Conservation (phyloP, 768 basidiomycete species). For the Leccinellum rugosiceps region DNA sequence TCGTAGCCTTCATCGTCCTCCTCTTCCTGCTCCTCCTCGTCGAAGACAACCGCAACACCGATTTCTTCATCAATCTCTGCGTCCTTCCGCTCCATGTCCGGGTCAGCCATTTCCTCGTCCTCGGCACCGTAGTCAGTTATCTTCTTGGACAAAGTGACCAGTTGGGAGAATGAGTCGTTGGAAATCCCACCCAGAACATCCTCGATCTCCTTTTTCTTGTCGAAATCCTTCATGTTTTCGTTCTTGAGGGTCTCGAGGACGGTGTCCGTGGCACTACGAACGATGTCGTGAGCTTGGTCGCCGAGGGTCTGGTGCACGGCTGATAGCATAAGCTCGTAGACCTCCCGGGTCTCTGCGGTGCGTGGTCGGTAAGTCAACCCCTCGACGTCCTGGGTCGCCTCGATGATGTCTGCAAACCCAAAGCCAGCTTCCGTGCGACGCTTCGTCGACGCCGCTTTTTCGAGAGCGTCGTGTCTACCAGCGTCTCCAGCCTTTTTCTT, state of each 20-base stretch:
- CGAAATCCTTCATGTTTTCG: conserved; percentile 89
- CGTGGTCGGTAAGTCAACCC: conserved; percentile 90
- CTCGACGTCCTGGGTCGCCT: conserved; percentile 90
- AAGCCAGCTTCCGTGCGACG: conserved; percentile 63
- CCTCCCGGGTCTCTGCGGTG: conserved; percentile 91
- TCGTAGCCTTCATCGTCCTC: conserved; percentile 90
- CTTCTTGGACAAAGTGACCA: conserved; percentile 86
- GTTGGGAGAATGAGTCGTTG: conserved; percentile 75
- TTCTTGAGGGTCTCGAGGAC: conserved; percentile 87
- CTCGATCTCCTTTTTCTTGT: conserved; percentile 94
- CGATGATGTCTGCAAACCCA: conserved; percentile 88
- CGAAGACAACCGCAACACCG: conserved; percentile 97
- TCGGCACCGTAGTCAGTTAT: conserved; percentile 93
- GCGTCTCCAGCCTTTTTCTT: conserved; percentile 75
- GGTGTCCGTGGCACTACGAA: conserved; percentile 92
- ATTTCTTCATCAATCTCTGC: conserved; percentile 93
- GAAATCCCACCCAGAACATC: conserved; percentile 61
- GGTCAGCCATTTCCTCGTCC: conserved; percentile 75
- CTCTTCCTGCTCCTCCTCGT: conserved; percentile 94
- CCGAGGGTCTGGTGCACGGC: conserved; percentile 81
- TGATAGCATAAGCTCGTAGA: conserved; percentile 88
- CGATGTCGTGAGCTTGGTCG: conserved; percentile 94
- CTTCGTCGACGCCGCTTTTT: conserved; percentile 53
- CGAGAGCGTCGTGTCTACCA: conserved; percentile 48
- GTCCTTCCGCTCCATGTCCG: conserved; percentile 76